Percentiles rank a stretch among this genome's conserved stretches.
Evolutionary conservation across 805 yeast genomes (phyloP).

Genomic region (Ogataea philodendri): DNA sequence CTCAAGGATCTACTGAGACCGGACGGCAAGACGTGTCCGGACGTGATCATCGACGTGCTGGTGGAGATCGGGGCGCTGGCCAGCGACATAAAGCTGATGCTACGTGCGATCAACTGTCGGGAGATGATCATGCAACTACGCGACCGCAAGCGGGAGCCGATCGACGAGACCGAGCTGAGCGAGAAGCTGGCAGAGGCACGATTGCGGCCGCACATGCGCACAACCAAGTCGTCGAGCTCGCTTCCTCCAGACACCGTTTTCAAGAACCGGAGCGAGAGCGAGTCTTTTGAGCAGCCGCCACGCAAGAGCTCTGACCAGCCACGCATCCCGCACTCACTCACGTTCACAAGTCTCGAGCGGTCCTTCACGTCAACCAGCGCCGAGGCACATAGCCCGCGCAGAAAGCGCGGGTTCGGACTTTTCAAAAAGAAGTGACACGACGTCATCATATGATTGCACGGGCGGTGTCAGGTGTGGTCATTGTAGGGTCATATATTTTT

Average conservation of each 20-base stretch:
- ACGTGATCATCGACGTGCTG: constrained; percentile 53
- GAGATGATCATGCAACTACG: constrained; percentile 45
- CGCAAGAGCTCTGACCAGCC: neutral
- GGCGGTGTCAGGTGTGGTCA: constrained; percentile 6
- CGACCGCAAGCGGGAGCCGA: constrained; percentile 29
- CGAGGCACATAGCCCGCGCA: constrained; percentile 4
- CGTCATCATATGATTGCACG: too few relatives aligned
- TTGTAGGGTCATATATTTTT: neutral
- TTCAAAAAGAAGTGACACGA: constrained; percentile 12
- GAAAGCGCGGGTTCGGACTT: constrained; percentile 9
- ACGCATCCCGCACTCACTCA: constrained; percentile 3
- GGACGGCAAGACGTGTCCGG: constrained; percentile 53
- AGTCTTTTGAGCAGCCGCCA: neutral
- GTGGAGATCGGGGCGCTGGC: constrained; percentile 61
- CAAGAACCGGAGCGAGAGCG: constrained; percentile 8
- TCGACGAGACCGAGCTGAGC: constrained; percentile 1
- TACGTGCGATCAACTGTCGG: constrained; percentile 52
- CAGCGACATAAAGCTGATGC: constrained; percentile 61
- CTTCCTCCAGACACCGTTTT: neutral
- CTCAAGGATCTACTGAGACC: constrained; percentile 59
- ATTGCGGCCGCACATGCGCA: constrained; percentile 1
- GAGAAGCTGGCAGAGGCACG: constrained; percentile 1
- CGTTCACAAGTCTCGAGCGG: constrained; percentile 9
- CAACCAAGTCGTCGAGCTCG: constrained; percentile 2
- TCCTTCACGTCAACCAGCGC: constrained; percentile 2